A percentile compares a stretch with the other conserved stretches of the same genome.
Evolutionary conservation across 2,329 filamentous ascomycete species (phyloP).

Genomic region (Pseudopyrenochaeta lycopersici): DNA sequence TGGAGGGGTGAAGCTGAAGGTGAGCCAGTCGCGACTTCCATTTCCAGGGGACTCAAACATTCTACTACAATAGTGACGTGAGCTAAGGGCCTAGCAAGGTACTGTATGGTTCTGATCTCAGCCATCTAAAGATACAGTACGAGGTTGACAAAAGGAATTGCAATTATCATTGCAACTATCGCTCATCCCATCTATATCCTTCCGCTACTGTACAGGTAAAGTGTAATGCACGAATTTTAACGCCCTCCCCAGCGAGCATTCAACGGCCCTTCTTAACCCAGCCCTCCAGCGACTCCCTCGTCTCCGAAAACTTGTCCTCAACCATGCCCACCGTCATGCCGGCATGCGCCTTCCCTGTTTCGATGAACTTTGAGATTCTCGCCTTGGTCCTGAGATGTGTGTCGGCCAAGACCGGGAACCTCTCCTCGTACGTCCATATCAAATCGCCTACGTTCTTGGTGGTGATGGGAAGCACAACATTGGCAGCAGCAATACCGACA

Average conservation of each 20-base stretch:
- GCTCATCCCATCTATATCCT: not conserved
- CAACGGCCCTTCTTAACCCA: constrained; percentile 93
- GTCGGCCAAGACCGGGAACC: constrained; percentile 82
- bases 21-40: too few relatives aligned
- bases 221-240: constrained; percentile 10
- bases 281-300: constrained; percentile 79
- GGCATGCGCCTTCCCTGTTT: constrained; percentile 78
- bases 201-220: constrained; percentile 26
- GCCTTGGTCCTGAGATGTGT: constrained; percentile 78
- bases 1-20: too few relatives aligned
- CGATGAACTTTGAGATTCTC: constrained; percentile 72
- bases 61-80: too few relatives aligned
- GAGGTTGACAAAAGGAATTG: not conserved
- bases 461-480: constrained; percentile 85
- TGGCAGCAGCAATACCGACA: constrained; percentile 83
- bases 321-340: constrained; percentile 75
- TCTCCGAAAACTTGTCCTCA: constrained; percentile 80
- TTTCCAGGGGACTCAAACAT: too few relatives aligned
- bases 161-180: not conserved
- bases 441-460: constrained; percentile 88
- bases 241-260: constrained; percentile 19
- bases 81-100: too few relatives aligned
- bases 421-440: constrained; percentile 92
- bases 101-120: too few relatives aligned
- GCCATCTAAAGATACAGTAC: too few relatives aligned